phyloP scores from a whole-genome alignment of 805 yeast genomes.

The Kazachstania bromeliacearum region DNA sequence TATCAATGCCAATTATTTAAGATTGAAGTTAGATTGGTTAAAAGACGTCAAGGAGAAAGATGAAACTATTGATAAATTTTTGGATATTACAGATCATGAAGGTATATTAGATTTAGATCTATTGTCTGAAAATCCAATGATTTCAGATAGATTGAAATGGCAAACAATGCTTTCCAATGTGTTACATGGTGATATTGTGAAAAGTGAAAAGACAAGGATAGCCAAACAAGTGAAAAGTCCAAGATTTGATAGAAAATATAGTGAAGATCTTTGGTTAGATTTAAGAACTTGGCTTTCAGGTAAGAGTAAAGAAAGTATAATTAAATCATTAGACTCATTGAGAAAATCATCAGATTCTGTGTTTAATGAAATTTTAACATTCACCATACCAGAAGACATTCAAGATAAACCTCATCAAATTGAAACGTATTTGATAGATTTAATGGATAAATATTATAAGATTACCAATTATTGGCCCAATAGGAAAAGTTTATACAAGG shows the following conservation, averaged over 20 bases:
- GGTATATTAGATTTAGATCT: constrained; percentile 3
- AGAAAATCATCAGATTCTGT: constrained; percentile 66
- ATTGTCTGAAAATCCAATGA: constrained; percentile 29
- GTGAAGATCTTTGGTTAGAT: constrained; percentile 69
- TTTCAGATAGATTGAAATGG: constrained; percentile 85
- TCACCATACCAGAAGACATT: constrained; percentile 43
- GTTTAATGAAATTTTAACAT: constrained; percentile 57
- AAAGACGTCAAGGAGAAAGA: constrained; percentile 9
- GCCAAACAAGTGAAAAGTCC: constrained; percentile 35
- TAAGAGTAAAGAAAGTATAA: constrained; percentile 71
- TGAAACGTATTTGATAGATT: constrained; percentile 40
- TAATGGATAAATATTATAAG: constrained; percentile 53
- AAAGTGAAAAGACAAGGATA: constrained; percentile 76
- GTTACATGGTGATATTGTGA: constrained; percentile 88
- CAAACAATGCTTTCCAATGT: constrained; percentile 87
- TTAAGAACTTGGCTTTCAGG: constrained; percentile 74
- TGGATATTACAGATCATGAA: background rate
- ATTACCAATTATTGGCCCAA: constrained; percentile 76
- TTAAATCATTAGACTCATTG: constrained; percentile 54
- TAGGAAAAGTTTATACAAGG: constrained; percentile 63
- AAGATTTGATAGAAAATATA: constrained; percentile 20
- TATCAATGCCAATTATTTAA: constrained; percentile 21
- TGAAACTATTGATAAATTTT: background rate
- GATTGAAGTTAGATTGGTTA: constrained; percentile 25
- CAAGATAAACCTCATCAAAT: constrained; percentile 31